Base-by-base conservation (phyloP, 257 asterid species). In the Anisodus tanguticus region DNA sequence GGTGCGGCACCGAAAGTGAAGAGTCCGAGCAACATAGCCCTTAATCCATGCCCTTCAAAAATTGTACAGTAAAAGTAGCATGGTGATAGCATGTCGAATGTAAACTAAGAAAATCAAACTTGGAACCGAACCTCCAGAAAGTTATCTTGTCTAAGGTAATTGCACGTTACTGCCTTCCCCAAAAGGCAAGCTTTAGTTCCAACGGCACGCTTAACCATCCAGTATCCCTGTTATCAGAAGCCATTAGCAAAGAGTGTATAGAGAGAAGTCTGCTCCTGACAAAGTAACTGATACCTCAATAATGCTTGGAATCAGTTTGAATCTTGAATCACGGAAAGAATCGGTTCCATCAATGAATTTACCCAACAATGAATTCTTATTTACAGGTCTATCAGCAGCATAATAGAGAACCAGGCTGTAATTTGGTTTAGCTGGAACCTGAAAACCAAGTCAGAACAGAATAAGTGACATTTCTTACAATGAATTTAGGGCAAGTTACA, bases 151-250 rank as follows among this genome's bases (percentile, higher is more conserved):
- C 98, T 89, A 55, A 95, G 91, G 92, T 97, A 97, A 10, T 88
- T 90, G 93, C 99, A 97, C 22, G 98, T 92, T 60, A 97, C 96
- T 74, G 99, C 99, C 91, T 97, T 97, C 77, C 98, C 98, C 85
- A 97, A 91, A 71, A 95, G 90, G 91, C 99, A 95, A 83, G 99
- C 98, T 91, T 97, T 97, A 59, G 97, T 93, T 85, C 99, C 99
- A 63, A 97, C 99, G 7, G 99, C 99, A 70, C 98, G 99, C 86
- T 97, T 97, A 76, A 97, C 99, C 99, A 97, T 97, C 99, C 99
- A 97, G 88, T 97, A 95, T 64, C 98, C 98, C 98, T 97, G 89
- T 84, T 58, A 67, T 13, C 80, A 68, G 12, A 31, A 51, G 81
- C 55, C 37, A 43, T 55, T 51, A 47, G 74, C 79, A 55, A 81